phyloP scores from a whole-genome alignment of 2,329 filamentous ascomycete species.

The Aureobasidium leucospermi region DNA sequence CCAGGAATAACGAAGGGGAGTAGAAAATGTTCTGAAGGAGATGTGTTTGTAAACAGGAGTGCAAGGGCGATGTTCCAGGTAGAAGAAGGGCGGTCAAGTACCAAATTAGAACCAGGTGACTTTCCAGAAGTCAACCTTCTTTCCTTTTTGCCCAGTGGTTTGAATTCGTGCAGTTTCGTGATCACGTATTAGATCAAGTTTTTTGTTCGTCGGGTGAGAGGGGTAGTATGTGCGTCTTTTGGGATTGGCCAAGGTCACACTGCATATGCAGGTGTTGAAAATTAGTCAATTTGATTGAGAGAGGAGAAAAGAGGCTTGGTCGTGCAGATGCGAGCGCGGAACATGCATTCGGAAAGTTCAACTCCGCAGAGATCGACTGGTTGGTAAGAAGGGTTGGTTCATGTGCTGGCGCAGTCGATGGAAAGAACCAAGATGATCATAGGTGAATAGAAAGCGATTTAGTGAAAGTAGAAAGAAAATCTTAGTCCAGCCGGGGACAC shows the following conservation, averaged over 20 bases:
- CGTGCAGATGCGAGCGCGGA: not conserved
- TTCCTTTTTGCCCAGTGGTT: not conserved
- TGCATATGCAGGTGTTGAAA: slow-evolving; percentile 6
- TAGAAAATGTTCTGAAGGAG: not conserved
- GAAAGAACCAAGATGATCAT: not conserved
- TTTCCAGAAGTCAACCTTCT: not conserved
- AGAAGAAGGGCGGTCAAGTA: not conserved
- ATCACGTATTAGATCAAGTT: not conserved
- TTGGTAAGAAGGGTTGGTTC: not conserved
- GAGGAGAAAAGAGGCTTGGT: not conserved
- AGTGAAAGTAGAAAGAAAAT: not conserved
- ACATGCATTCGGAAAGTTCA: not conserved
- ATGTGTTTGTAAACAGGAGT: not conserved
- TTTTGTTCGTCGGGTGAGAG: not conserved
- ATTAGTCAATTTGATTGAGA: not conserved
- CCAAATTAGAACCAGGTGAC: not conserved
- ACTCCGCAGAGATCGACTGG: not conserved
- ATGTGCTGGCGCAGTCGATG: not conserved
- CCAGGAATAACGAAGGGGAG: not conserved
- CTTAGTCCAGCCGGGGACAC: not conserved
- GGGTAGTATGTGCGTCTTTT: not conserved
- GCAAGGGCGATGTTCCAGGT: not conserved
- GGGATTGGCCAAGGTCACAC: slow-evolving; percentile 1
- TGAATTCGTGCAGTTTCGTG: not conserved
- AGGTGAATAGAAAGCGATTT: not conserved